Evolutionary conservation across 2,329 filamentous ascomycete genomes (phyloP).

Genomic region (Leptoxyphium fumago): DNA sequence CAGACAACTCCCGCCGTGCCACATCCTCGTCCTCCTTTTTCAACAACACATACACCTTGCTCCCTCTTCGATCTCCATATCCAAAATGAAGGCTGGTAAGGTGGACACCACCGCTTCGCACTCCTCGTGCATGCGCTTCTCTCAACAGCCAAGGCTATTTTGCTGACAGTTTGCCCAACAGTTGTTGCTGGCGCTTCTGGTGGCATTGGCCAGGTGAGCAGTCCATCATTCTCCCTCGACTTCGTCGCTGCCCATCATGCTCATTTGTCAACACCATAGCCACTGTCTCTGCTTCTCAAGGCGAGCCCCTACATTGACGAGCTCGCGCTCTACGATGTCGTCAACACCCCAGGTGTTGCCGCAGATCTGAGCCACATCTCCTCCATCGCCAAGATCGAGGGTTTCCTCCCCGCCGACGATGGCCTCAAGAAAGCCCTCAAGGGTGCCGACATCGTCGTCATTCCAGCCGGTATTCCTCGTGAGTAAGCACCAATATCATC

Average conservation of each 20-base stretch:
- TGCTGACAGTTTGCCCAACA: constrained; percentile 12
- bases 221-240: not conserved
- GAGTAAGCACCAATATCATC: constrained; percentile 8
- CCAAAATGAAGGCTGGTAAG: too few relatives aligned
- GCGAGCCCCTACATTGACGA: constrained; percentile 74
- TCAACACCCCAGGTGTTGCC: constrained; percentile 93
- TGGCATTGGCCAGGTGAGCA: constrained; percentile 85
- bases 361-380: constrained; percentile 97
- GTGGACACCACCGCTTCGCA: too few relatives aligned
- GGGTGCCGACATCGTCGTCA: constrained; percentile 89
- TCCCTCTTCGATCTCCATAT: too few relatives aligned
- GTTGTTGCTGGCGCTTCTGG: constrained; percentile 89
- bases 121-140: too few relatives aligned
- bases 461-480: constrained; percentile 96
- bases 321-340: constrained; percentile 96
- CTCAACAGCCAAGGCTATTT: too few relatives aligned
- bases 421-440: constrained; percentile 80
- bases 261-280: constrained; percentile 37
- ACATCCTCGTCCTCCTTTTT: too few relatives aligned
- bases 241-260: constrained; percentile 3
- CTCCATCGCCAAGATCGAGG: constrained; percentile 69
- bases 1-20: too few relatives aligned
- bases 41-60: too few relatives aligned
- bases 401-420: constrained; percentile 72
- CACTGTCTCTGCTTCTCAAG: constrained; percentile 93